Conservation (phyloP, 2,329 filamentous ascomycete genomes). For the Blumeria hordei region DNA sequence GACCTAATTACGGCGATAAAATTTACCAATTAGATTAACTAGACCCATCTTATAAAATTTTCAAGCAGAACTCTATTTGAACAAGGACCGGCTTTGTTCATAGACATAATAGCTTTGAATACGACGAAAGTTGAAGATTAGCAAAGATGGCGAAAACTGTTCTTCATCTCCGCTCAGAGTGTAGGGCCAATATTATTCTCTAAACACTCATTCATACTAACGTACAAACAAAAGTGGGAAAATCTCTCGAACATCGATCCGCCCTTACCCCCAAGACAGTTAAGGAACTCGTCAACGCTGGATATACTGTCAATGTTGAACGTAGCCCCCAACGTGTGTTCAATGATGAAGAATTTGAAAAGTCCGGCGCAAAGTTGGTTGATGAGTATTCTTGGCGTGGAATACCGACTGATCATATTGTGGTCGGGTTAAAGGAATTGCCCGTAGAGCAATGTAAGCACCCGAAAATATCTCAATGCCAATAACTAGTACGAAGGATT, state of each 20-base stretch:
- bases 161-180: slow-evolving; percentile 19
- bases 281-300: slow-evolving; percentile 40
- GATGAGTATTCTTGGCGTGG: slow-evolving; percentile 42
- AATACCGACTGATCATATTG: slow-evolving; percentile 41
- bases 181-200: slow-evolving; percentile 10
- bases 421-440: slow-evolving; percentile 58
- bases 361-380: slow-evolving; percentile 39
- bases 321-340: slow-evolving; percentile 42
- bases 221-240: slow-evolving; percentile 15
- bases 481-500: background rate
- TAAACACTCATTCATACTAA: slow-evolving; percentile 8
- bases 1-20: too few species aligned
- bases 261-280: slow-evolving; percentile 20
- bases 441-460: slow-evolving; percentile 38
- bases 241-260: slow-evolving; percentile 19
- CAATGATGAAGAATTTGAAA: slow-evolving; percentile 33
- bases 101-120: too few species aligned
- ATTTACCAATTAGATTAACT: too few species aligned
- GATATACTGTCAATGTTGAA: slow-evolving; percentile 46
- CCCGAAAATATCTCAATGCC: slow-evolving; percentile 2
- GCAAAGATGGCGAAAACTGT: slow-evolving; percentile 13
- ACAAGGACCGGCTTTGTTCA: too few species aligned
- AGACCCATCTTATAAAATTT: too few species aligned
- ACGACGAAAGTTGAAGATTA: too few species aligned
- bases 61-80: too few species aligned